phyloP scores from a whole-genome alignment of 257 asterid genomes.

The Oldenlandia corymbosa region DNA sequence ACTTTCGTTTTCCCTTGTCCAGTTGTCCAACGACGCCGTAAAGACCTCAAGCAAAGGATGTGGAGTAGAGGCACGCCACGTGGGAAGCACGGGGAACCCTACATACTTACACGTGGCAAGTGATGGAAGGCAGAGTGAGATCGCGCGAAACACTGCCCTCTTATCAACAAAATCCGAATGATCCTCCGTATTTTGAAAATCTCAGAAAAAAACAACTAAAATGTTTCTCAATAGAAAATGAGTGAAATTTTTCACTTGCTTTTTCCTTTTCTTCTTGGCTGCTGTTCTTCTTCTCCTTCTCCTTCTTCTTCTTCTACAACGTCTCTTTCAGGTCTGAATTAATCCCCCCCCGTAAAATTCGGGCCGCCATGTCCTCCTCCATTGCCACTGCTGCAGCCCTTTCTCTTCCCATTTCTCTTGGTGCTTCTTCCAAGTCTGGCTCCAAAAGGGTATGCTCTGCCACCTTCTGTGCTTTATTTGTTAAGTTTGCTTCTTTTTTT shows the following conservation, averaged over 20 bases:
- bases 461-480: background rate
- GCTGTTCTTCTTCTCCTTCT: no score
- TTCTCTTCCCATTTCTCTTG: slow-evolving; percentile 55
- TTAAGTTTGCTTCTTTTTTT: background rate
- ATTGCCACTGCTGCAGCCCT: slow-evolving; percentile 85
- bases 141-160: slow-evolving; percentile 56
- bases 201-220: slow-evolving; percentile 9
- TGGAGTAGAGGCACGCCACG: slow-evolving; percentile 48
- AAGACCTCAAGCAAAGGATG: slow-evolving; percentile 10
- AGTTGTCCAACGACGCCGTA: background rate
- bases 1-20: no score
- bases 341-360: no score
- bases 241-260: slow-evolving; percentile 3
- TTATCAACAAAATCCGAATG: slow-evolving; percentile 58
- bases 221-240: slow-evolving; percentile 19
- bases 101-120: slow-evolving; percentile 47
- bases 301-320: slow-evolving; percentile 7
- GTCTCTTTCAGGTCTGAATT: slow-evolving; percentile 15
- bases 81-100: slow-evolving; percentile 22
- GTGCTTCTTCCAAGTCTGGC: slow-evolving; percentile 45
- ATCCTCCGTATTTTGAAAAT: no score
- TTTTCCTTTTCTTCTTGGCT: slow-evolving; percentile 16
- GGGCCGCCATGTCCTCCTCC: slow-evolving; percentile 67
- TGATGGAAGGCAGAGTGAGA: slow-evolving; percentile 46
- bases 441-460: slow-evolving; percentile 46